Evolutionary conservation across 2,329 filamentous ascomycete genomes (phyloP).

Genomic region (Botrytis sinoallii): DNA sequence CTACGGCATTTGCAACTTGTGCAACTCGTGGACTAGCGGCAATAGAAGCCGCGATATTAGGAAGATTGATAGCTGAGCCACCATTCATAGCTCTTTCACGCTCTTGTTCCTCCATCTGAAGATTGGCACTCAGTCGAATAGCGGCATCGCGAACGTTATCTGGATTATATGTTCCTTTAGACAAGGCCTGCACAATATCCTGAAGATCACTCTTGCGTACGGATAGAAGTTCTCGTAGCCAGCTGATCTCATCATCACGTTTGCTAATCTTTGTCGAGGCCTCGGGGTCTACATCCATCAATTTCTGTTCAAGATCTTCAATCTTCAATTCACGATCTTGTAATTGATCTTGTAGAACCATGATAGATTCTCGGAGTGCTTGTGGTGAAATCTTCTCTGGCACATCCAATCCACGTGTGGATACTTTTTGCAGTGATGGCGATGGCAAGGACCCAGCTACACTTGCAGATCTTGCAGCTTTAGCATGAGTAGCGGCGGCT

Average conservation of each 20-base stretch:
- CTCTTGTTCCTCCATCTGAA: constrained; percentile 98
- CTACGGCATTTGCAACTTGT: constrained; percentile 78
- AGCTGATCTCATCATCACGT: constrained; percentile 88
- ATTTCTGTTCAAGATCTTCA: constrained; percentile 75
- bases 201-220: constrained; percentile 89
- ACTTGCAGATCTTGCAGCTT: constrained; percentile 34
- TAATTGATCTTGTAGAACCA: constrained; percentile 93
- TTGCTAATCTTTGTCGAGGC: constrained; percentile 81
- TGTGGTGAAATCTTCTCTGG: constrained; percentile 92
- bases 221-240: constrained; percentile 88
- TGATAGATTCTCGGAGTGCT: constrained; percentile 90
- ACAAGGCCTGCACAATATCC: constrained; percentile 81
- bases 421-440: constrained; percentile 33
- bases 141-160: constrained; percentile 82
- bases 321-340: constrained; percentile 90
- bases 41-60: constrained; percentile 74
- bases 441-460: constrained; percentile 22
- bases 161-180: constrained; percentile 71
- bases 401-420: constrained; percentile 47
- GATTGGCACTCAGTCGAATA: constrained; percentile 87
- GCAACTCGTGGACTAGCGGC: constrained; percentile 70
- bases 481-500: constrained; percentile 39
- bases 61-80: constrained; percentile 63
- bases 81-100: constrained; percentile 79
- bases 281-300: constrained; percentile 69